Conservation (phyloP, 306 rosid species). For the Quercus alba region DNA sequence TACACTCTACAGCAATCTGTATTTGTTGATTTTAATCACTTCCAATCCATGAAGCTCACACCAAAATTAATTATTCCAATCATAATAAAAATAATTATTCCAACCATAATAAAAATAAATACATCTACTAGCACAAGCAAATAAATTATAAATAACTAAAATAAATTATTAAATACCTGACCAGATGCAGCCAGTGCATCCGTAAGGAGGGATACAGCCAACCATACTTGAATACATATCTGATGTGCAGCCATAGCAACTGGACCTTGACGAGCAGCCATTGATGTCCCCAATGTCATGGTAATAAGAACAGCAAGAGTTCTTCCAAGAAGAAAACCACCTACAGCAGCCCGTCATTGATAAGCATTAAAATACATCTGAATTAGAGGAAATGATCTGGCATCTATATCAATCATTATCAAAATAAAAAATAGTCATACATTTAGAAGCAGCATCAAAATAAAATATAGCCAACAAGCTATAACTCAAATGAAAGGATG, state of each 20-base stretch:
- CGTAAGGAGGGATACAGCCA: slow-evolving; percentile 93
- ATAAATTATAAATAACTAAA: not conserved
- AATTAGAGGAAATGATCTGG: slow-evolving; percentile 22
- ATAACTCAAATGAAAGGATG: too few relatives aligned
- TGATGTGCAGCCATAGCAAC: slow-evolving; percentile 99
- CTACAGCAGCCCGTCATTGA: slow-evolving; percentile 42
- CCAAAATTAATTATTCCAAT: not conserved
- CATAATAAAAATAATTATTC: slow-evolving; percentile 1
- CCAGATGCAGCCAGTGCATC: slow-evolving; percentile 84
- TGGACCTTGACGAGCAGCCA: slow-evolving; percentile 98
- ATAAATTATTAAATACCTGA: slow-evolving; percentile 56
- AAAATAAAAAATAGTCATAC: not conserved
- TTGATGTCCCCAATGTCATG: slow-evolving; percentile 83
- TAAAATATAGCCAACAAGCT: not conserved
- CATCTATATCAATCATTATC: not conserved
- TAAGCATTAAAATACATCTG: not conserved
- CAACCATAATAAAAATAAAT: too few relatives aligned
- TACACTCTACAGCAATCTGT: not conserved
- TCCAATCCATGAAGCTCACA: not conserved
- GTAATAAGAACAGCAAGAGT: slow-evolving; percentile 88
- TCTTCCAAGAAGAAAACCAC: slow-evolving; percentile 92
- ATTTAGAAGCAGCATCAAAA: not conserved
- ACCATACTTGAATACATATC: slow-evolving; percentile 96
- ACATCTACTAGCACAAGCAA: too few relatives aligned
- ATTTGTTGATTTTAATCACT: not conserved